phyloP scores from a whole-genome alignment of 2,329 filamentous ascomycete species.

The Madurella mycetomatis region DNA sequence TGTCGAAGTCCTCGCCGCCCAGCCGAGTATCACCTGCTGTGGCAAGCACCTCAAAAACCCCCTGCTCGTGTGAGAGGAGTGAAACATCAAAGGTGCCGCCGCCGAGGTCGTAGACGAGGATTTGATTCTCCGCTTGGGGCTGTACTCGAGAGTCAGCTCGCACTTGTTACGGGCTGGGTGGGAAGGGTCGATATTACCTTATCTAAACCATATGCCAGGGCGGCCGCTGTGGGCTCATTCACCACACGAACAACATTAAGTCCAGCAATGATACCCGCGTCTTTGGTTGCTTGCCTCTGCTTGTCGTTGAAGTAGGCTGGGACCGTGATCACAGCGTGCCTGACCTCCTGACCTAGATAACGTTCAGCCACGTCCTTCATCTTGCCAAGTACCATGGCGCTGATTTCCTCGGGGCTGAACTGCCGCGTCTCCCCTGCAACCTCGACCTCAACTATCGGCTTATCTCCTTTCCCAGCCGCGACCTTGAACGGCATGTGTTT shows the following conservation, averaged over 20 bases:
- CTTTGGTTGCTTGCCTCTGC: constrained; percentile 94
- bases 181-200: constrained; percentile 38
- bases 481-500: constrained; percentile 96
- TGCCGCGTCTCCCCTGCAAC: constrained; percentile 46
- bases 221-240: constrained; percentile 93
- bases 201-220: constrained; percentile 89
- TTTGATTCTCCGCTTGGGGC: constrained; percentile 74
- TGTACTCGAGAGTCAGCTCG: not conserved
- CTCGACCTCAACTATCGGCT: constrained; percentile 76
- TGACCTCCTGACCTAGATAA: constrained; percentile 74
- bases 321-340: constrained; percentile 86
- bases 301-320: constrained; percentile 98
- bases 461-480: constrained; percentile 53
- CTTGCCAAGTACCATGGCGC: constrained; percentile 57
- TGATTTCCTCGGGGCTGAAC: constrained; percentile 59
- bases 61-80: constrained; percentile 82
- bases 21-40: constrained; percentile 95
- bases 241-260: constrained; percentile 93
- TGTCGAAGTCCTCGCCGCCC: constrained; percentile 97
- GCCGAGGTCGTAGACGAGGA: constrained; percentile 90
- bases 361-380: constrained; percentile 65
- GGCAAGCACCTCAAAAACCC: constrained; percentile 88
- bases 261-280: constrained; percentile 85
- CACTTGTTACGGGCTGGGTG: not conserved
- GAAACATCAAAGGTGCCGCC: constrained; percentile 94